Percentiles rank a stretch among this genome's conserved stretches.
Evolutionary conservation across 73 alveolate species (phyloP).

Genomic region (Tetrahymena borealis): DNA sequence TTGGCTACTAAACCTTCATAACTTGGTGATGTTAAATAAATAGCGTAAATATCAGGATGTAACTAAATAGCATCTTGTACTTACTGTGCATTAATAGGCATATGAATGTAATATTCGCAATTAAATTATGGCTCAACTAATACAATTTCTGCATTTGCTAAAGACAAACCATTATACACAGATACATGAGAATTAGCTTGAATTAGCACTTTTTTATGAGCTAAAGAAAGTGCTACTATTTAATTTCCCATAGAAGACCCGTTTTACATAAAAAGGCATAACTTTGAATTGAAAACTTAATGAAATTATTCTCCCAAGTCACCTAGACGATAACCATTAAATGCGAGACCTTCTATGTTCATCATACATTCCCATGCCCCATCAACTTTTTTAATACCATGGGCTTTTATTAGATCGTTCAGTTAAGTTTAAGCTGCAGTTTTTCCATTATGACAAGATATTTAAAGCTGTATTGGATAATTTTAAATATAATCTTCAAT

Average conservation of each 20-base stretch:
- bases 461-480: background rate
- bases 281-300: constrained; percentile 5
- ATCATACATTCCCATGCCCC: background rate
- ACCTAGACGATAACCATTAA: constrained; percentile 1
- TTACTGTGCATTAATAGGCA: constrained; percentile 19
- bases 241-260: constrained; percentile 25
- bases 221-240: background rate
- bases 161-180: constrained; percentile 20
- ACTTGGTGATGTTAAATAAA: constrained; percentile 25
- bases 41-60: constrained; percentile 27
- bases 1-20: constrained; percentile 14
- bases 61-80: background rate
- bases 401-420: background rate
- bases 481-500: background rate
- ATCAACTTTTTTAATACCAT: background rate
- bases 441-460: background rate
- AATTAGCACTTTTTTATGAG: constrained; percentile 26
- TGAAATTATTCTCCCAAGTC: constrained; percentile 23
- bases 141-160: constrained; percentile 3
- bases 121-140: constrained; percentile 24
- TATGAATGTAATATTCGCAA: constrained; percentile 6
- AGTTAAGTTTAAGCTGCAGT: background rate
- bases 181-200: constrained; percentile 28
- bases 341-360: constrained; percentile 6
- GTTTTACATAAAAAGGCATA: constrained; percentile 14